A percentile compares a stretch with the other conserved stretches of the same genome.
Conservation (phyloP, 805 yeast genomes). For the Peterozyma toletana region DNA sequence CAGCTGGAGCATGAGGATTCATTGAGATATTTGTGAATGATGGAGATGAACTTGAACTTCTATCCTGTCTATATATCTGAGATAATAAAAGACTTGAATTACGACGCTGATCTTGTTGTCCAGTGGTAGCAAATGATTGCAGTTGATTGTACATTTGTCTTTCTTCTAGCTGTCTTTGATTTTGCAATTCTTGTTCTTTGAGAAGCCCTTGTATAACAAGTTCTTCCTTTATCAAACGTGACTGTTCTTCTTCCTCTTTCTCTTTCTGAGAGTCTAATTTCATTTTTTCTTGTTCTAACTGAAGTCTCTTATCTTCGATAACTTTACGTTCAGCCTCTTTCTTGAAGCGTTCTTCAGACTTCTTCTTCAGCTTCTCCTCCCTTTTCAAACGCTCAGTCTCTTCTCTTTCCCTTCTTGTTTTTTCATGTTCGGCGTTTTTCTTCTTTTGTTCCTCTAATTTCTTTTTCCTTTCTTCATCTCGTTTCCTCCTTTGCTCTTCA, state of each 20-base stretch:
- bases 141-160: slow-evolving; percentile 6
- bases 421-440: slow-evolving; percentile 31
- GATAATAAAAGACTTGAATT: not conserved
- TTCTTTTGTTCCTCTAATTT: slow-evolving; percentile 32
- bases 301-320: slow-evolving; percentile 21
- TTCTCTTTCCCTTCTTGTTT: slow-evolving; percentile 29
- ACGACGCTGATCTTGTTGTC: not conserved
- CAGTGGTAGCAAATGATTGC: not conserved
- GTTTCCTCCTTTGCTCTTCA: slow-evolving; percentile 40
- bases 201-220: slow-evolving; percentile 6
- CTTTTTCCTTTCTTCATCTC: slow-evolving; percentile 34
- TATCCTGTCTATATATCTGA: slow-evolving; percentile 3
- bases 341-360: slow-evolving; percentile 24
- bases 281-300: slow-evolving; percentile 21
- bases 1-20: not conserved
- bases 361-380: slow-evolving; percentile 22
- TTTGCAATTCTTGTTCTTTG: slow-evolving; percentile 8
- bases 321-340: slow-evolving; percentile 19
- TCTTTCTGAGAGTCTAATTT: slow-evolving; percentile 13
- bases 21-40: slow-evolving; percentile 5
- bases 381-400: slow-evolving; percentile 28
- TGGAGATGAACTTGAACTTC: slow-evolving; percentile 1
- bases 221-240: slow-evolving; percentile 17
- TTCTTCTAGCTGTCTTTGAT: slow-evolving; percentile 8
- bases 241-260: slow-evolving; percentile 22